These are phyloP conservation scores for Talaromyces islandicus DNA, from an alignment of 2,329 filamentous ascomycete genomes.

Conservation along the genomic window DNA sequence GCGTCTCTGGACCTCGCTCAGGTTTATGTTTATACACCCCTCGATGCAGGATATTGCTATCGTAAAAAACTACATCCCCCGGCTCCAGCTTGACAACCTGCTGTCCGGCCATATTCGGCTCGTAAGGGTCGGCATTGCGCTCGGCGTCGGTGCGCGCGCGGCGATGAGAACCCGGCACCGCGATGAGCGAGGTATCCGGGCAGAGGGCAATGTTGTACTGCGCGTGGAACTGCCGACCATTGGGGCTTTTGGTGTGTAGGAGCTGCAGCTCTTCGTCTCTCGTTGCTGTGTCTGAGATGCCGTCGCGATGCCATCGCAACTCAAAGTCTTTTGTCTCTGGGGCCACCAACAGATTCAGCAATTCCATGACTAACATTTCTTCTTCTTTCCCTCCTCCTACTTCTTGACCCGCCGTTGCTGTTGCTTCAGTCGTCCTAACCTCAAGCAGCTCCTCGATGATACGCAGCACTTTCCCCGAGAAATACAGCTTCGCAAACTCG, in stretches of 20 bases:
- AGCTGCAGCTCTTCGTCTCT: conserved; percentile 61
- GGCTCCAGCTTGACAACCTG: conserved; percentile 60
- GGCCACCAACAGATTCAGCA: conserved; percentile 78
- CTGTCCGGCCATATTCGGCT: conserved; percentile 56
- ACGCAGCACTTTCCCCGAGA: conserved; percentile 57
- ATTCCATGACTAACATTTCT: conserved; percentile 71
- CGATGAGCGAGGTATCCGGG: conserved; percentile 65
- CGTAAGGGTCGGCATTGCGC: conserved; percentile 61
- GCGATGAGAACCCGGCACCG: conserved; percentile 70
- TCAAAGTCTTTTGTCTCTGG: conserved; percentile 63
- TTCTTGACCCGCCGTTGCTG: conserved; percentile 15
- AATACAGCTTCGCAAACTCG: conserved; percentile 65
- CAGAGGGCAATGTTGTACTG: conserved; percentile 85
- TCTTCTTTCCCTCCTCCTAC: conserved; percentile 29
- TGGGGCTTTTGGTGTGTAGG: conserved; percentile 45
- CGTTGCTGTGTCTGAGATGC: conserved; percentile 62
- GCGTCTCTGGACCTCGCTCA: conserved; percentile 28
- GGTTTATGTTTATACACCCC: conserved; percentile 37
- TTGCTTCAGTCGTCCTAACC: conserved; percentile 18
- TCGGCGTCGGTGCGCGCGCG: conserved; percentile 66
- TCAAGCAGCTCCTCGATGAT: conserved; percentile 62
- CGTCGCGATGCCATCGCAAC: conserved; percentile 80
- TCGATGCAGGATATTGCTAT: conserved; percentile 72
- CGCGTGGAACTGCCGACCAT: conserved; percentile 57
- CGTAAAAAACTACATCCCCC: conserved; percentile 80